Evolutionary conservation across 2,329 filamentous ascomycete species (phyloP).

Genomic region (Penicillium sp.): DNA sequence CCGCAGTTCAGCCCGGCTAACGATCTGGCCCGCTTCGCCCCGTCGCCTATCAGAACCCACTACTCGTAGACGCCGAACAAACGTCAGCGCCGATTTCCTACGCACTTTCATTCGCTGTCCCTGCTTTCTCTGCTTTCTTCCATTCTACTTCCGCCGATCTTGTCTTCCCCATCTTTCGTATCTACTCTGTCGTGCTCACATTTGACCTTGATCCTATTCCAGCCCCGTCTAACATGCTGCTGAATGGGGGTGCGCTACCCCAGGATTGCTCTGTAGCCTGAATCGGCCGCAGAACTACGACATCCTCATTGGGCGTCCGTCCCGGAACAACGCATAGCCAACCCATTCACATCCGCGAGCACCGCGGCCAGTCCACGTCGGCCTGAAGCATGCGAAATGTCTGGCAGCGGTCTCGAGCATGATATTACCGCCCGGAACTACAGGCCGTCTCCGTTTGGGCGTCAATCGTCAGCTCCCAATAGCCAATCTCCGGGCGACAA

Average conservation of each 20-base stretch:
- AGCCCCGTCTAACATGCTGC: conserved; percentile 35
- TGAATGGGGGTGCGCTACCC: conserved; percentile 36
- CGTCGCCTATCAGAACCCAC: conserved; percentile 15
- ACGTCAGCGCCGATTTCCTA: conserved; percentile 22
- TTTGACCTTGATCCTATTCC: background rate
- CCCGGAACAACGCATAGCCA: conserved; percentile 40
- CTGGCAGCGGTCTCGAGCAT: conserved; percentile 43
- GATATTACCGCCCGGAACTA: conserved; percentile 35
- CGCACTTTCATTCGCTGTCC: conserved; percentile 15
- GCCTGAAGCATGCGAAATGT: conserved; percentile 43
- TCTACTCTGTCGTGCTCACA: background rate
- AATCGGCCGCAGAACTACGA: conserved; percentile 32
- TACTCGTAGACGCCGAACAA: conserved; percentile 28
- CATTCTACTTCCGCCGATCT: conserved; percentile 6
- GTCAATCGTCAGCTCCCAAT: conserved; percentile 30
- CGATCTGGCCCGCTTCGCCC: conserved; percentile 14
- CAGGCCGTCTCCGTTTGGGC: conserved; percentile 29
- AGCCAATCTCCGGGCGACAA: conserved; percentile 22
- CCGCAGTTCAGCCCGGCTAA: conserved; percentile 15
- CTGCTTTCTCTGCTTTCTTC: background rate
- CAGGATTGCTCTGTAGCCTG: conserved; percentile 40
- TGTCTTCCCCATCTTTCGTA: conserved; percentile 4
- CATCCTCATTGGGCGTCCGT: conserved; percentile 34
- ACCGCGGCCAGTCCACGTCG: conserved; percentile 32
- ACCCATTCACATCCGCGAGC: conserved; percentile 29